Evolutionary conservation across 805 yeast species (phyloP).

Genomic region (Komagataella mondaviorum): DNA sequence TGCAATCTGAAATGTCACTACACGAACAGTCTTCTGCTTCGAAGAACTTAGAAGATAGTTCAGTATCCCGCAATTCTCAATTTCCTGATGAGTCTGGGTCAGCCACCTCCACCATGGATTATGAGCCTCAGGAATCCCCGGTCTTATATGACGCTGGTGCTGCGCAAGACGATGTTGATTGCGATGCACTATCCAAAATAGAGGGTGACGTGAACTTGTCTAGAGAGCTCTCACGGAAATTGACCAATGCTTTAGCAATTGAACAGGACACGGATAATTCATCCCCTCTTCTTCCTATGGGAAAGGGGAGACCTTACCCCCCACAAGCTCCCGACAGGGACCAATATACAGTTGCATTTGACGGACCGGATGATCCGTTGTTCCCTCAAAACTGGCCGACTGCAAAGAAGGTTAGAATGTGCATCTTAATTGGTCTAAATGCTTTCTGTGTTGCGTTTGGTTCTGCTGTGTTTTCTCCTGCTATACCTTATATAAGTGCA

Average conservation of each 20-base stretch:
- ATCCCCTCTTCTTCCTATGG: slow-evolving; percentile 46
- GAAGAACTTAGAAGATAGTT: not conserved
- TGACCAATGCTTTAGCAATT: slow-evolving; percentile 23
- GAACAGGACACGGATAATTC: slow-evolving; percentile 17
- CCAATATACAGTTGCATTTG: slow-evolving; percentile 53
- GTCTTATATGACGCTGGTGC: not conserved
- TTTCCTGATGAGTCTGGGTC: not conserved
- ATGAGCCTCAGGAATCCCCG: not conserved
- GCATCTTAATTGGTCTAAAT: slow-evolving; percentile 30
- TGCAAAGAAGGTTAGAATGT: slow-evolving; percentile 27
- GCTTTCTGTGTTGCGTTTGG: slow-evolving; percentile 54
- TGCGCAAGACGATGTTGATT: not conserved
- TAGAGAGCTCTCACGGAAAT: slow-evolving; percentile 22
- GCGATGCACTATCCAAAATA: not conserved
- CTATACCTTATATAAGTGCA: slow-evolving; percentile 30
- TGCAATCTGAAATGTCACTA: not conserved
- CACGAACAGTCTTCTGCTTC: not conserved
- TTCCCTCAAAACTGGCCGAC: slow-evolving; percentile 74
- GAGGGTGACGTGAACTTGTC: not conserved
- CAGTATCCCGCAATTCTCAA: not conserved
- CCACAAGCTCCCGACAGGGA: slow-evolving; percentile 41
- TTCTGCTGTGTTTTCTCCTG: slow-evolving; percentile 71
- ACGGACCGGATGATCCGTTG: slow-evolving; percentile 67
- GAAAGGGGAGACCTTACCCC: slow-evolving; percentile 51
- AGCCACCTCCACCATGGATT: not conserved